Evolutionary conservation across 2,329 filamentous ascomycete species (phyloP).

Genomic region (Fusarium pseudograminearum): DNA sequence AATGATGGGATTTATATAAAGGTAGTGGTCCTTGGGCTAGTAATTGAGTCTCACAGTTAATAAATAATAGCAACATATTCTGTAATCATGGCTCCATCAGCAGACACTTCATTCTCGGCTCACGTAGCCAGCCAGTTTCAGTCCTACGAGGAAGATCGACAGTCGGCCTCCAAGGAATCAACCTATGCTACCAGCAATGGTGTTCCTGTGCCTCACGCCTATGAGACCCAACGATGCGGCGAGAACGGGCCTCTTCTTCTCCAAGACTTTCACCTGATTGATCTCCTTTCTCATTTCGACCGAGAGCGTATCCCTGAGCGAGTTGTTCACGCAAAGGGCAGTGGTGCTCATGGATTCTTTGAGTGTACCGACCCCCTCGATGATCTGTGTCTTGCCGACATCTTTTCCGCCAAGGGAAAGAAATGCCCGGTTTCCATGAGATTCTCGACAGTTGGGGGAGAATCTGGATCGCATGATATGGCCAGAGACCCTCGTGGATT

Average conservation of each 20-base stretch:
- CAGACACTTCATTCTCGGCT: constrained; percentile 54
- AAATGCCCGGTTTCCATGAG: constrained; percentile 74
- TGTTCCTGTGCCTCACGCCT: constrained; percentile 67
- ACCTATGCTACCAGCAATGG: constrained; percentile 69
- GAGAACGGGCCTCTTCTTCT: constrained; percentile 70
- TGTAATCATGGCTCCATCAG: constrained; percentile 37
- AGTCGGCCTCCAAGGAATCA: constrained; percentile 54
- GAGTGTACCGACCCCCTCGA: constrained; percentile 61
- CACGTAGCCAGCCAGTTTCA: constrained; percentile 54
- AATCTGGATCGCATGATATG: constrained; percentile 77
- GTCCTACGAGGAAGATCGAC: constrained; percentile 57
- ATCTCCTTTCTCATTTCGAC: constrained; percentile 70
- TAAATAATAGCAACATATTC: background rate
- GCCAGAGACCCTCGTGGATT: constrained; percentile 80
- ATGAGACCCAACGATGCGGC: constrained; percentile 67
- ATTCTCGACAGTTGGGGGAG: constrained; percentile 82
- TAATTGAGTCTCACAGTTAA: background rate
- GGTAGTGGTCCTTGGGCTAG: background rate
- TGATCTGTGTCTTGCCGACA: constrained; percentile 65
- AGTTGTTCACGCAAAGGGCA: constrained; percentile 71
- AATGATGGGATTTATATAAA: background rate
- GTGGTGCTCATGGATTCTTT: constrained; percentile 67
- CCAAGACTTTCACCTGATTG: constrained; percentile 71
- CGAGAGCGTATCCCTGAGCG: constrained; percentile 72
- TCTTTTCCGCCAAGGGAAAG: constrained; percentile 73